Base-by-base conservation (phyloP, 306 rosid species). In the Castanea mollissima region DNA sequence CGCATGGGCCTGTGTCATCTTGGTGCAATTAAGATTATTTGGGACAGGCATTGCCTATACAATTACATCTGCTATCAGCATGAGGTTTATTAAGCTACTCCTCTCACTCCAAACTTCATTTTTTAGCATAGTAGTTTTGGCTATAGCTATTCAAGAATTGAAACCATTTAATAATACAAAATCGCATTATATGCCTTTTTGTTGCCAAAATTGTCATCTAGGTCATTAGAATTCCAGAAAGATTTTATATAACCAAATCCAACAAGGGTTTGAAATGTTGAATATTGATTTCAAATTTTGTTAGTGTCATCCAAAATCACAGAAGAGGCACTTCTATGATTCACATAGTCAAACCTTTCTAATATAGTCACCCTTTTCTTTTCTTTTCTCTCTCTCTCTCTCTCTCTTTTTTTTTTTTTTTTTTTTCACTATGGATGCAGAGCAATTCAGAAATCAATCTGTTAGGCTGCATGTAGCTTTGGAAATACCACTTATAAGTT, bases 21-120 rank as follows among this genome's bases (percentile, higher is more conserved):
- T 86, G 65, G 89, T 83, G 58, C 76, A 81, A 5, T 27, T 84
- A 60, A 86, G 85, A 82, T 78, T 90, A 29, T 90, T 84, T 78
- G 94, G 94, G 44, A 78, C 75, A 72, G 89, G 92, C 63, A 80
- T 90, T 81, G 90, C 94, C 19, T 90, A 88, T 79, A 29, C 81
- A 63, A 74, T 90, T 44, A 86, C 94, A 9, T 67, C 92, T 25
- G 82, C 88, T 75, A 83, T 78, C 73, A 90, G 94, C 68, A 55
- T 86, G 54, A 90, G 87, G 90, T 90, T 71, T 79, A 23, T 73
- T 41, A 44, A 44, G 79, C 55, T 54, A 34, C 41, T 54, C 49
- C 76, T 56, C 21, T 16, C 46, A 21, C 5, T 73, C 25, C 73
- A 6, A n/a, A n/a, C 5, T 19, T n/a, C 1, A 5, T 69, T 25